Evolutionary conservation across 2,329 filamentous ascomycete genomes (phyloP), one percentile per base, ranked within the genome.

Genomic region (Apiospora hydei): DNA sequence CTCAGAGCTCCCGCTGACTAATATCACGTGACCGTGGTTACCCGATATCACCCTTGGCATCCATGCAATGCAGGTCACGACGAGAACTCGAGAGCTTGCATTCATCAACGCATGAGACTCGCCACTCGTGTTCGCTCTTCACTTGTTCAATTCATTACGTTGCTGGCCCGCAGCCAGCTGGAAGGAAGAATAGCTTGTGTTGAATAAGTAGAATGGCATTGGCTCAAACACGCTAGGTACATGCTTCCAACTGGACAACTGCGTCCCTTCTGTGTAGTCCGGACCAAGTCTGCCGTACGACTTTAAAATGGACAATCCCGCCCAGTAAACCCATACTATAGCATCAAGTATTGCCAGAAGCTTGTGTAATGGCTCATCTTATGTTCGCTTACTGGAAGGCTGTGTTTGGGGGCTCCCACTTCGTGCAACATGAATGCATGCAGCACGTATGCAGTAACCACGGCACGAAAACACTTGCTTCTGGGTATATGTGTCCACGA

Each of bases 1-100:
- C 57, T 11, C 34, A 64, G 34, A 64, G 57, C 67, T 70, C 53
- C 72, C 76, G 72, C 68, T 76, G 47, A 41, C n/a, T 44, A n/a
- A 1, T 16, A 61, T 81, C 78, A 81, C 80, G 77, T 81, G 79
- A 79, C 72, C 26, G 4, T 1, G 34, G 10, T 1, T 57, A 41
- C 30, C 57, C 57, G 57, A 64, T 64, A 38, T 64, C 57, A 64
- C 57, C 34, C 57, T 64, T n/a, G 10, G 18, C 53, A 57, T 34
- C 26, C 26, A 34, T 57, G 4, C 14, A 34, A 34, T 57, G 11
- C 14, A 34, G 14, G 51, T 24, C 51, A 16, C 13, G 47, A 57
- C 16, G 26, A 57, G 30, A 34, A 16, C 53, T 53, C 16, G 26
- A 57, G 30, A 21, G 16, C 53, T 53, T 53, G 49, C 49, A 53